These are phyloP conservation scores for Penicillium coffeae DNA, from an alignment of 495 filamentous ascomycete genomes.

Conservation along the genomic window DNA sequence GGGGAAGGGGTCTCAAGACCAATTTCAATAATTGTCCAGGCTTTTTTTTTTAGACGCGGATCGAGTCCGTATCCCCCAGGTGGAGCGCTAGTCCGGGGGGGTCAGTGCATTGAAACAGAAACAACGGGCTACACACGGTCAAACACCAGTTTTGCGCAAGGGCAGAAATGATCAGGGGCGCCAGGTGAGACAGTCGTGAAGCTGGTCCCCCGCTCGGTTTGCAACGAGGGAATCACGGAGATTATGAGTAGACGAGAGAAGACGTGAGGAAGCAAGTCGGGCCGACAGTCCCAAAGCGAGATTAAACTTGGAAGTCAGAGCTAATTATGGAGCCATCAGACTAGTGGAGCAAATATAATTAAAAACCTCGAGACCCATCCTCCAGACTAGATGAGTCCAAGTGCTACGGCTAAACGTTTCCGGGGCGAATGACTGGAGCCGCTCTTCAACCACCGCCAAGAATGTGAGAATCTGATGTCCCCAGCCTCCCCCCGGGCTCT, in stretches of 20 bases:
- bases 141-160: not conserved
- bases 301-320: no score
- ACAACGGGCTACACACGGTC: not conserved
- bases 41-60: not conserved
- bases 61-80: not conserved
- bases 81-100: not conserved
- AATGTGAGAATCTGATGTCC: no score
- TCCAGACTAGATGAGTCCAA: no score
- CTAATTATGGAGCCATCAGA: no score
- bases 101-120: slow-evolving; percentile 2
- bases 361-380: no score
- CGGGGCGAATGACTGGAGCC: no score
- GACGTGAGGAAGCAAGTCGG: not conserved
- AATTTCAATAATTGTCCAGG: not conserved
- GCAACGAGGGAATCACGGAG: no score
- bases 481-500: not conserved
- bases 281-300: no score
- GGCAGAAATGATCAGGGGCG: not conserved
- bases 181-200: not conserved
- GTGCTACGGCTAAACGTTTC: no score
- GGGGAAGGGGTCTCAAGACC: not conserved
- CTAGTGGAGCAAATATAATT: no score
- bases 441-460: no score
- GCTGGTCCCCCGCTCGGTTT: not conserved
- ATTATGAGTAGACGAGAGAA: no score